Conservation (phyloP, 108 stramenopile species). For the Cyclostephanos tholiformis region DNA sequence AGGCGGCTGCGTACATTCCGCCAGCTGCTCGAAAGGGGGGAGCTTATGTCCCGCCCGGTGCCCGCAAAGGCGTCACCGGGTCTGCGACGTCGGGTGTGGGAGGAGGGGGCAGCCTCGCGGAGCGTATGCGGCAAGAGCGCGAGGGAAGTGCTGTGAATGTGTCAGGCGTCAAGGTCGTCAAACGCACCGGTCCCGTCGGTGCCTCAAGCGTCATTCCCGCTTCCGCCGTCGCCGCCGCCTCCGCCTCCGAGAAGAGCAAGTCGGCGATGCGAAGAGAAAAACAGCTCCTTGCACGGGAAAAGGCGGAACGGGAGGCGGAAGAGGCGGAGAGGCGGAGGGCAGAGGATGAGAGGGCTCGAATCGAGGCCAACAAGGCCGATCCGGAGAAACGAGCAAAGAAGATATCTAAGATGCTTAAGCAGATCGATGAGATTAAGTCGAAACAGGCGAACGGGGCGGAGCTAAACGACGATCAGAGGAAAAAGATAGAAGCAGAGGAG, state of each 20-base stretch:
- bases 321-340: slow-evolving; percentile 45
- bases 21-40: slow-evolving; percentile 68
- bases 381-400: slow-evolving; percentile 80
- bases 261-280: slow-evolving; percentile 77
- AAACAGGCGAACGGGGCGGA: slow-evolving; percentile 57
- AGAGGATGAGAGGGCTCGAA: slow-evolving; percentile 40
- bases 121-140: slow-evolving; percentile 80
- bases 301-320: slow-evolving; percentile 54
- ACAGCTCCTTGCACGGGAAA: slow-evolving; percentile 58
- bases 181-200: slow-evolving; percentile 41
- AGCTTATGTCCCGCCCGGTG: slow-evolving; percentile 80
- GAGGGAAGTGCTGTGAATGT: slow-evolving; percentile 67
- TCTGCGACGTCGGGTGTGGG: slow-evolving; percentile 26
- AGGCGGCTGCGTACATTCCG: slow-evolving; percentile 67
- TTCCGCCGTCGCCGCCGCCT: slow-evolving; percentile 37
- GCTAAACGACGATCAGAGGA: slow-evolving; percentile 86
- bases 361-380: slow-evolving; percentile 52
- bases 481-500: slow-evolving; percentile 69
- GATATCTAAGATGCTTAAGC: slow-evolving; percentile 80
- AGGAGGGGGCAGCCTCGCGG: slow-evolving; percentile 73
- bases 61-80: slow-evolving; percentile 40
- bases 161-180: slow-evolving; percentile 48
- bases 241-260: slow-evolving; percentile 67
- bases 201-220: slow-evolving; percentile 55
- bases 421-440: slow-evolving; percentile 83